Base-by-base conservation (phyloP, 768 basidiomycete species). In the Austroboletus eburneus region DNA sequence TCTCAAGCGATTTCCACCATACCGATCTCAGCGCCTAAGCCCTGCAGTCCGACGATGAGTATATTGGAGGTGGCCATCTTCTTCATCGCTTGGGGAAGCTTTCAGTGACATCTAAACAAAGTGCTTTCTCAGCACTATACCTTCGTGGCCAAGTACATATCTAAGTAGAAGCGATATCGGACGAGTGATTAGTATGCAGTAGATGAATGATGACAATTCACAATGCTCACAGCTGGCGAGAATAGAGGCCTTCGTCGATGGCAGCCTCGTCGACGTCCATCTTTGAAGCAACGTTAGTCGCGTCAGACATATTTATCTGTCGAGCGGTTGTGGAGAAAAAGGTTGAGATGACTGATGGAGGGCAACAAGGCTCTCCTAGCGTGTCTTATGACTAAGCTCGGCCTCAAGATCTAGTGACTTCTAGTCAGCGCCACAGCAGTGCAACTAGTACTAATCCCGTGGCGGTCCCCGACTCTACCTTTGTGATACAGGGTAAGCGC, bases 141-240 rank as follows among this genome's bases (percentile, higher is more conserved):
- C 94, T 79, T 97, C 94, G 66, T 97, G 92, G 24, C 94, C 94
- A 22, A 98, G 81, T 9, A 98, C 94, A 66, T 98, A 97, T 56
- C 91, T 89, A 49, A 48, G 39, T 35, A 54, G 43, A 45, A 43
- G 56, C 44, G 39, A 56, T 33, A 55, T 61, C 47, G 21, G n/a
- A 44, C 49, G 23, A 51, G 51, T 21, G 48, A 56, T 67, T 38
- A 37, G 23, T n/a, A n/a, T n/a, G 24, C 13, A 25, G 43, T 21
- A 27, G 50, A 58, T 59, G 34, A 23, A 33, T 39, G 43, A 55
- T 27, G 44, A 55, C 39, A 39, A 42, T 38, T 56, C 18, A 43
- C 34, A 33, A 42, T 43, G 69, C 90, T 76, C 68, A 91, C 87
- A 95, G 72, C 73, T 94, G 91, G 58, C 91, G 86, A 55, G 91